Evolutionary conservation across 2,329 filamentous ascomycete genomes (phyloP), one percentile per base, ranked within the genome.

Genomic region (Cladosporium sp.): DNA sequence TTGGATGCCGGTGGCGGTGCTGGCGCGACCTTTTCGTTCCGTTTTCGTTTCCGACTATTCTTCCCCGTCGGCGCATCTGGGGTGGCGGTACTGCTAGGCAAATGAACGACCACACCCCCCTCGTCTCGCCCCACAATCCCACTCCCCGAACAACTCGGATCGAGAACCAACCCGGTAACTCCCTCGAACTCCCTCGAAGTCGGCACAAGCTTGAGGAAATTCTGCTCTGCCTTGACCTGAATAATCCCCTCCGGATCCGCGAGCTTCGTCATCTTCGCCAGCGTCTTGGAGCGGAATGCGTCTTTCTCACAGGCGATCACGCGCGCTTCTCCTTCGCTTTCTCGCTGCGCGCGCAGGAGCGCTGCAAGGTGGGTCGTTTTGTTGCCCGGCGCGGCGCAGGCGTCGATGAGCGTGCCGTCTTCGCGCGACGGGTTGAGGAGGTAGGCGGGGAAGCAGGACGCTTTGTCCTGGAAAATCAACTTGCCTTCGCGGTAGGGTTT

Each of bases 361-460:
- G 89, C 86, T 0, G 91, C 90, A 41, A 95, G 72, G 67, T 97
- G 93, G 7, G 92, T 97, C 1, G 93, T 97, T 71, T 99, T 99
- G 69, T 99, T 99, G 5, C 93, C 93, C 1, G 93, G 93, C 1
- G 93, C 93, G 0, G 93, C 89, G 66, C 92, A 97, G 0, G 88
- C 88, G 68, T 99, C 93, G n/a, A 97, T 81, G 7, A 95, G 75
- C 62, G 93, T 83, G 19, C 89, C 89, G 56, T 85, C 80, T 51
- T 80, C 74, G 7, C 81, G 72, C 0, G 72, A 72, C 0, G 86
- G 83, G 45, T 95, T 78, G 0, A 99, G 74, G 2, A 99, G 75
- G 64, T 93, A 93, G 1, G 92, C 93, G 0, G 93, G 93, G 63
- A 99, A 96, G 65, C 93, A 99, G 1, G 91, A 96, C 0, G 93